A percentile compares a stretch with the other conserved stretches of the same genome.
Evolutionary conservation across 176 grass and related monocot species (phyloP).

Genomic region (Chrysopogon serrulatus): DNA sequence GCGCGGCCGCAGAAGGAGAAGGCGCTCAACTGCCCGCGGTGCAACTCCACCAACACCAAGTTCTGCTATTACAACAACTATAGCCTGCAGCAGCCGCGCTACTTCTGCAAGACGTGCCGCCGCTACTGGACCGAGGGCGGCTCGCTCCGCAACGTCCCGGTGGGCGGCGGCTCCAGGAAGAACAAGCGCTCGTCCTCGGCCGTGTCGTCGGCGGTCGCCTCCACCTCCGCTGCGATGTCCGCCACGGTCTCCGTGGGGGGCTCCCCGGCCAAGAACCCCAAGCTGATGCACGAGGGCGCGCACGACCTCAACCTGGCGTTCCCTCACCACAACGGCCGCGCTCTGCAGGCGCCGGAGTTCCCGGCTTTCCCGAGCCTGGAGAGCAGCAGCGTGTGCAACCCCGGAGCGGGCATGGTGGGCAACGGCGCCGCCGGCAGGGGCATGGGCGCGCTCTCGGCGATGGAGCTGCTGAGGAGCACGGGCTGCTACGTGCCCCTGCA

Average conservation of each 20-base stretch:
- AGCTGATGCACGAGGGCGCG: constrained; percentile 63
- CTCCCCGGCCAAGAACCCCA: constrained; percentile 51
- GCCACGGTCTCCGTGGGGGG: constrained; percentile 25
- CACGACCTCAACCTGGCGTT: constrained; percentile 86
- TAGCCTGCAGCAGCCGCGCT: constrained; percentile 83
- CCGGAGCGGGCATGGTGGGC: constrained; percentile 3
- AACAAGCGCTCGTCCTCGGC: constrained; percentile 67
- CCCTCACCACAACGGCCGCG: constrained; percentile 52
- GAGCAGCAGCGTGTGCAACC: constrained; percentile 51
- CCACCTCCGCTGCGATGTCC: constrained; percentile 32
- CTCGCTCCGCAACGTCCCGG: constrained; percentile 78
- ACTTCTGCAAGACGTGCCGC: constrained; percentile 97
- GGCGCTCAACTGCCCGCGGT: constrained; percentile 74
- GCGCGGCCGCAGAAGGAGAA: constrained; percentile 74
- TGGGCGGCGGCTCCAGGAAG: constrained; percentile 82
- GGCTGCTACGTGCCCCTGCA: constrained; percentile 59
- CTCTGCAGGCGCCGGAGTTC: constrained; percentile 50
- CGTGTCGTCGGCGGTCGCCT: constrained; percentile 30
- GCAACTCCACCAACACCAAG: constrained; percentile 89
- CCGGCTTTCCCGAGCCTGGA: constrained; percentile 66
- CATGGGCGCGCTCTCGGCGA: constrained; percentile 64
- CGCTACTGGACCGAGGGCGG: constrained; percentile 97
- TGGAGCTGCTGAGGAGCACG: constrained; percentile 81
- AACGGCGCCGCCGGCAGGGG: constrained; percentile 17
- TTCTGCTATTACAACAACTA: constrained; percentile 99